Conservation (phyloP, 192 early-diverging fungal genomes). For the Podila minutissima region DNA sequence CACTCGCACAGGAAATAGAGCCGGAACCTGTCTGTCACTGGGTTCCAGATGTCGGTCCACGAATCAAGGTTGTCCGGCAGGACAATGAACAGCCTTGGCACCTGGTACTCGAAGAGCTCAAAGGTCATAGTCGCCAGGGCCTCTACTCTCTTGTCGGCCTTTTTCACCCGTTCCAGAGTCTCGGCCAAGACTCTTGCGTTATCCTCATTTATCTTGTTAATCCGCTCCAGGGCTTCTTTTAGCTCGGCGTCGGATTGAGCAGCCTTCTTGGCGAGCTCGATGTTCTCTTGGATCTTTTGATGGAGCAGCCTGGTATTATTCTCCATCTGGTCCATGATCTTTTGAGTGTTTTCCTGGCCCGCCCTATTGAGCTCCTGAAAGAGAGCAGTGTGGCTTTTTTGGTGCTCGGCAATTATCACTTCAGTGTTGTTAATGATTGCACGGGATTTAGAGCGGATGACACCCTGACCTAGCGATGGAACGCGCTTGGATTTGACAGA, state of each 20-base stretch:
- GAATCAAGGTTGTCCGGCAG: background rate
- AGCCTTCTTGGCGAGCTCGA: background rate
- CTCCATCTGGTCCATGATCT: background rate
- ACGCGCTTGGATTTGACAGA: background rate
- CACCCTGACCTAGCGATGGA: background rate
- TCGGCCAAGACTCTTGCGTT: background rate
- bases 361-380: background rate
- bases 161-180: background rate
- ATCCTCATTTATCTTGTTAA: background rate
- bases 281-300: background rate
- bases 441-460: background rate
- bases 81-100: conserved; percentile 1
- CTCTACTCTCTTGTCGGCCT: background rate
- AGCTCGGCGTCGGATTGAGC: background rate
- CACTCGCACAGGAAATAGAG: conserved; percentile 7
- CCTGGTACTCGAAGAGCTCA: background rate
- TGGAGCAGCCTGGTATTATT: background rate
- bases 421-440: background rate
- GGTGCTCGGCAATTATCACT: too few species aligned
- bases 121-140: background rate
- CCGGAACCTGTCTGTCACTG: background rate
- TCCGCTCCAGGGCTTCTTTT: background rate
- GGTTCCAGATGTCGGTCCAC: background rate
- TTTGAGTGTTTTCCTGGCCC: background rate
- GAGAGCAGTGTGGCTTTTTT: too few species aligned